Conservation (phyloP, 495 filamentous ascomycete species). For the Hypoxylon fragiforme region DNA sequence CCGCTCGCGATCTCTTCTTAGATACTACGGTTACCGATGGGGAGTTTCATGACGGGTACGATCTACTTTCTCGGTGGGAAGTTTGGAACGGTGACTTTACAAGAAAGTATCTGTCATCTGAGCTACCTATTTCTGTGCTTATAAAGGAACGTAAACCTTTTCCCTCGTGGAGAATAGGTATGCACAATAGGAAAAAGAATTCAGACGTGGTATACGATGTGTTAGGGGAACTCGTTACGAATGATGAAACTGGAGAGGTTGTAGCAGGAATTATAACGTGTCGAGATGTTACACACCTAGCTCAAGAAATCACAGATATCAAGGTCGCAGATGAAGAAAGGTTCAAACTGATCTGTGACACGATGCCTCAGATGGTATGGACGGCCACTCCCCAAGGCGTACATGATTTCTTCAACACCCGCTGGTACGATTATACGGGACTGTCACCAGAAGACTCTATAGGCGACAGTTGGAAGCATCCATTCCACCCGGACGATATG, state of each 20-base stretch:
- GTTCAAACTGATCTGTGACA: conserved; percentile 70
- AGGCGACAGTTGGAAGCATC: conserved; percentile 44
- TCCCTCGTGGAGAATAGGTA: conserved; percentile 58
- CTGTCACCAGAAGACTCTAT: conserved; percentile 55
- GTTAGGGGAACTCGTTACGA: conserved; percentile 60
- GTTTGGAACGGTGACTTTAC: conserved; percentile 66
- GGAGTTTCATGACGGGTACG: conserved; percentile 49
- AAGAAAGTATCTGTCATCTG: conserved; percentile 53
- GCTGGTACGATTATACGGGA: conserved; percentile 75
- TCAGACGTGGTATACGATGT: conserved; percentile 57
- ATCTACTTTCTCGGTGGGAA: conserved; percentile 57
- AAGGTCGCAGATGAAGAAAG: conserved; percentile 64
- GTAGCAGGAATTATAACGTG: conserved; percentile 66
- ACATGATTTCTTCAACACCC: conserved; percentile 67
- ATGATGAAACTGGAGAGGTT: conserved; percentile 65
- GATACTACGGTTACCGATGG: conserved; percentile 45
- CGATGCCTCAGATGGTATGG: conserved; percentile 72
- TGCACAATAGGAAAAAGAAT: conserved; percentile 52
- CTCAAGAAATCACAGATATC: conserved; percentile 61
- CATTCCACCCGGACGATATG: conserved; percentile 63
- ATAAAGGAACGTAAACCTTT: conserved; percentile 59
- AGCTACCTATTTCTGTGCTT: conserved; percentile 64
- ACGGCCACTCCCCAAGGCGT: conserved; percentile 61
- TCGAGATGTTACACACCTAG: conserved; percentile 65
- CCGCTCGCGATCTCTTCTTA: conserved; percentile 57